Base-by-base conservation (phyloP, 2,329 filamentous ascomycete species). In the Fusarium pseudonygamai region DNA sequence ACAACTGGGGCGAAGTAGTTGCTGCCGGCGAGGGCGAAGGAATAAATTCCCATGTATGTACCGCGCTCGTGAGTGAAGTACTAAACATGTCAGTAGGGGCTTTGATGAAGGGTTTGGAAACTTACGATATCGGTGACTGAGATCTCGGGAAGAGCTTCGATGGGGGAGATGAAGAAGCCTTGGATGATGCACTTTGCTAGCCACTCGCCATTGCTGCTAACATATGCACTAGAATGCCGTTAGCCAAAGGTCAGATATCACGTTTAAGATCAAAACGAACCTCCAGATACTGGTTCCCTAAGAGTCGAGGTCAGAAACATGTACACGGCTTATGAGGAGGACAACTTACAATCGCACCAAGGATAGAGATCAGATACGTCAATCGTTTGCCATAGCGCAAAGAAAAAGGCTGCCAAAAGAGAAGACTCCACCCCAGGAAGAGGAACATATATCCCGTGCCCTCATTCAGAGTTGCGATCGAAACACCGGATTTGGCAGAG, bases 391-490 rank as follows among this genome's bases (percentile, higher is more conserved):
- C 85, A 62, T 85, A 86, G 49, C 83, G 81, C 15, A 85, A 76
- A 0, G 84, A 83, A 24, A 86, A 80, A 3, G 85, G 84, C 71
- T 86, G 85, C 84, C 84, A 86, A 66, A 86, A 82, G 6, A 86
- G 72, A 16, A 84, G 79, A 7, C 82, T 80, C 83, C 82, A 86
- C 11, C 85, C 85, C 3, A 84, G 76, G n/a, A 86, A 78, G 5
- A 87, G 78, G 32, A 84, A 84, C 82, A 83, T 83, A 68, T 80
- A 82, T 2, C 82, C 82, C 0, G 82, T 83, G 3, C 82, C 82
- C 15, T 80, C 78, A 28, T 83, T 83, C 7, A 84, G 71, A 9
- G 82, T 80, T 0, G 71, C 69, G 16, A 83, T 71, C 0, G 79
- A 79, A 11, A 83, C 63, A 0, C 78, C 77, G 2, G 80, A 77